These are phyloP conservation scores for Candida corydali DNA, from an alignment of 805 yeast genomes.

Conservation along the genomic window DNA sequence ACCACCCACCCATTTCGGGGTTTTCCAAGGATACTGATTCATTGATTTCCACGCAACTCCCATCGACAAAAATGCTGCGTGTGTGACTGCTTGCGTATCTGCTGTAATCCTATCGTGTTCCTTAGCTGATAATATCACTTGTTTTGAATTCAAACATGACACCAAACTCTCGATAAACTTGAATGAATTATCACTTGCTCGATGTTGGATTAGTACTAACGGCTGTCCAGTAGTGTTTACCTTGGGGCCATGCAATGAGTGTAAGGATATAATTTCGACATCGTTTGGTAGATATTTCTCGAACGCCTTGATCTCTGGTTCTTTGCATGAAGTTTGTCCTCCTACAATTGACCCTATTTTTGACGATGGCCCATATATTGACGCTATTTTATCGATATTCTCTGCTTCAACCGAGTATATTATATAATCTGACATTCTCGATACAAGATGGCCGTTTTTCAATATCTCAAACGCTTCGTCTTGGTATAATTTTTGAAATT, in stretches of 20 bases:
- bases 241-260: conserved; percentile 91
- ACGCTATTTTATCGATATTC: conserved; percentile 67
- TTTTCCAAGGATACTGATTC: conserved; percentile 88
- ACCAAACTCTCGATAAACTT: conserved; percentile 60
- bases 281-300: conserved; percentile 73
- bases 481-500: conserved; percentile 35
- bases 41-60: conserved; percentile 90
- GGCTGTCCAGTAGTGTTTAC: conserved; percentile 92
- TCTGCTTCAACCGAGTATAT: conserved; percentile 95
- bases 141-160: conserved; percentile 71
- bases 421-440: conserved; percentile 75
- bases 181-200: conserved; percentile 54
- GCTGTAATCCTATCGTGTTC: conserved; percentile 96
- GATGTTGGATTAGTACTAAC: conserved; percentile 75
- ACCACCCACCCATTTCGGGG: conserved; percentile 85
- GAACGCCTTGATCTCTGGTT: conserved; percentile 84
- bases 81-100: conserved; percentile 97
- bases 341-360: conserved; percentile 89
- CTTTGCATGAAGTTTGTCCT: conserved; percentile 97
- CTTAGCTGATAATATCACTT: conserved; percentile 72
- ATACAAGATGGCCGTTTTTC: conserved; percentile 78
- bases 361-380: conserved; percentile 78
- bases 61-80: conserved; percentile 95
- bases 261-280: conserved; percentile 79
- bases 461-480: conserved; percentile 52